These are phyloP conservation scores for Solanum dulcamara DNA, from an alignment of 257 asterid species.

Conservation along the genomic window DNA sequence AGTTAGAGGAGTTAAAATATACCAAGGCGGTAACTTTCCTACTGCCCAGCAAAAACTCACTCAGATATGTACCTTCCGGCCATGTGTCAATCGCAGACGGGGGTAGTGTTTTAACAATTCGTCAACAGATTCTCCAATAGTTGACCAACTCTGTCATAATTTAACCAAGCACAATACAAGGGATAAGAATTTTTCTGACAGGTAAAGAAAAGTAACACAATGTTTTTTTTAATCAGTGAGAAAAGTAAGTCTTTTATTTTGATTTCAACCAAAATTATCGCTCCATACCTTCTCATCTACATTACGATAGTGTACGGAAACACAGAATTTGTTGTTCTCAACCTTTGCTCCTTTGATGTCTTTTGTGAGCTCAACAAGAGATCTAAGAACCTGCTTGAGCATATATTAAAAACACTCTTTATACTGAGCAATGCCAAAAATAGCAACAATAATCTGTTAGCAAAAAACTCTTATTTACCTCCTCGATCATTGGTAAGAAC, in stretches of 20 bases:
- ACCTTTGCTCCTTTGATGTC: conserved; percentile 63
- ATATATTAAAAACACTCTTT: neutral
- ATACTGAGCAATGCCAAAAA: neutral
- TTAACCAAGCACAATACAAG: neutral
- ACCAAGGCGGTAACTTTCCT: neutral
- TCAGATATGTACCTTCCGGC: conserved; percentile 65
- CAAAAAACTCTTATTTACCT: conserved; percentile 27
- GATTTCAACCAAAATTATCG: neutral
- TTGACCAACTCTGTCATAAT: conserved; percentile 55
- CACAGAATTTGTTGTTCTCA: conserved; percentile 91
- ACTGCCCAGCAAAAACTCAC: neutral
- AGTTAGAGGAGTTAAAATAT: neutral
- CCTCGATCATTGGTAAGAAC: conserved; percentile 81
- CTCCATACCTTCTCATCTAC: conserved; percentile 69
- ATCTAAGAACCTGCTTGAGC: conserved; percentile 43
- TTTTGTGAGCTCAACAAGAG: conserved; percentile 59
- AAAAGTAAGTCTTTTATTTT: neutral
- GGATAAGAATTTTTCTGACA: neutral
- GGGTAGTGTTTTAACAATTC: conserved; percentile 62
- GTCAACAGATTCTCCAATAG: conserved; percentile 45
- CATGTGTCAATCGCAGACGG: conserved; percentile 81
- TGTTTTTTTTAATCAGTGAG: neutral
- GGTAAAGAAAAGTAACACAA: neutral
- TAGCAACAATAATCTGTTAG: neutral
- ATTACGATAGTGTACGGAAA: conserved; percentile 92